Percentiles rank a stretch among this genome's conserved stretches.
Evolutionary conservation across 1,284 basidiomycete genomes (phyloP).

Genomic region (Vanrija sp.): DNA sequence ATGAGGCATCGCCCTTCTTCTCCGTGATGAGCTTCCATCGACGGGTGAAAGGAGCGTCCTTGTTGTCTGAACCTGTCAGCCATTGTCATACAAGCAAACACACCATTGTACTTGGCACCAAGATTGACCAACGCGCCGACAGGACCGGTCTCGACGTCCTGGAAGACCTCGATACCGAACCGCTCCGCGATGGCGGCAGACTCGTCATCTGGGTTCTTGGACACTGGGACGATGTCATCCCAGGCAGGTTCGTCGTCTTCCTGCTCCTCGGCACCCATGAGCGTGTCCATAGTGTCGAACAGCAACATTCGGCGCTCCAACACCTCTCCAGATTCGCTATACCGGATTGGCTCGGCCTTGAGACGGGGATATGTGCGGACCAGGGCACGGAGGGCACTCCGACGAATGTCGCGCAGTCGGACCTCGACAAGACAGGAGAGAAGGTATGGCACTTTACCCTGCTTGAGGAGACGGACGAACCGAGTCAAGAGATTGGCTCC

Average conservation of each 20-base stretch:
- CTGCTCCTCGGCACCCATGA: conserved; percentile 52
- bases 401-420: conserved; percentile 53
- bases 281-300: conserved; percentile 35
- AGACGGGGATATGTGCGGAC: conserved; percentile 50
- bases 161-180: conserved; percentile 43
- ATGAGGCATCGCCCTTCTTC: conserved; percentile 61
- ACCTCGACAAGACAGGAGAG: conserved; percentile 55
- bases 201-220: conserved; percentile 26
- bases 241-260: conserved; percentile 43
- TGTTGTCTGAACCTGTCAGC: conserved; percentile 55
- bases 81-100: conserved; percentile 25
- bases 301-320: conserved; percentile 38
- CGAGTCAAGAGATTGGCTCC: conserved; percentile 59
- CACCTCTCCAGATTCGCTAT: conserved; percentile 32
- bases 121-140: conserved; percentile 56
- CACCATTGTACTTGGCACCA: conserved; percentile 59
- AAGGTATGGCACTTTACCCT: conserved; percentile 50
- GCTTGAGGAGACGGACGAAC: conserved; percentile 53
- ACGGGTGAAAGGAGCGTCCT: conserved; percentile 62
- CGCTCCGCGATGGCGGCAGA: conserved; percentile 33
- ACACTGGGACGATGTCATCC: conserved; percentile 39
- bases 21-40: conserved; percentile 68
- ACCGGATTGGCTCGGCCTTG: conserved; percentile 39
- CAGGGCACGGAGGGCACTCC: conserved; percentile 54
- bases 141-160: conserved; percentile 34